Evolutionary conservation across 2,329 filamentous ascomycete species (phyloP).

Genomic region (Pseudocercospora macadamiae): DNA sequence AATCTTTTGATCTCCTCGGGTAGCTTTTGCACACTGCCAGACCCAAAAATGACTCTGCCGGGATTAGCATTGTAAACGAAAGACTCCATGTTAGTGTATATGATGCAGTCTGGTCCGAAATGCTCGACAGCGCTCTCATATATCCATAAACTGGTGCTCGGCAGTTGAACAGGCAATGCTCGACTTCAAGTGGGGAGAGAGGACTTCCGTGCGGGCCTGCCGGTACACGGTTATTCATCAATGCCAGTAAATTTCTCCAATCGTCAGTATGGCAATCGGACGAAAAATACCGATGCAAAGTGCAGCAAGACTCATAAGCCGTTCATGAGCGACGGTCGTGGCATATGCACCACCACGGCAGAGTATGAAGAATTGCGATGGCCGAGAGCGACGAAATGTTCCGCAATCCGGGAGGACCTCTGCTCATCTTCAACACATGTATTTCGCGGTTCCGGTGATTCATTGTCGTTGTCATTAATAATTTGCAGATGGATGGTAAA

Average conservation of each 20-base stretch:
- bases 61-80: constrained; percentile 62
- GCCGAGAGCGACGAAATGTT: no score
- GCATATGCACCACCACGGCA: no score
- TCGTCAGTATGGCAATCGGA: background rate
- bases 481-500: no score
- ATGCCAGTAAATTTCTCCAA: background rate
- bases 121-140: no score
- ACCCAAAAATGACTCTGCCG: constrained; percentile 60
- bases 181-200: background rate
- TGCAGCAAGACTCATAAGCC: no score
- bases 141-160: background rate
- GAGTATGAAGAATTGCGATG: no score
- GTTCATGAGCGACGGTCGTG: no score
- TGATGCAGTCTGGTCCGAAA: background rate
- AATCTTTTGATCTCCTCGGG: constrained; percentile 50
- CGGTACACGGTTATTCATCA: background rate
- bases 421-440: no score
- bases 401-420: no score
- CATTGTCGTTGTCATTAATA: no score
- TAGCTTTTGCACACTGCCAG: constrained; percentile 55
- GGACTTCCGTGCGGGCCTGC: background rate
- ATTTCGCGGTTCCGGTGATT: no score
- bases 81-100: constrained; percentile 8
- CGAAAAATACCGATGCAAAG: no score
- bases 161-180: background rate